Base-by-base conservation (phyloP, 306 rosid species). In the Corylus avellana region DNA sequence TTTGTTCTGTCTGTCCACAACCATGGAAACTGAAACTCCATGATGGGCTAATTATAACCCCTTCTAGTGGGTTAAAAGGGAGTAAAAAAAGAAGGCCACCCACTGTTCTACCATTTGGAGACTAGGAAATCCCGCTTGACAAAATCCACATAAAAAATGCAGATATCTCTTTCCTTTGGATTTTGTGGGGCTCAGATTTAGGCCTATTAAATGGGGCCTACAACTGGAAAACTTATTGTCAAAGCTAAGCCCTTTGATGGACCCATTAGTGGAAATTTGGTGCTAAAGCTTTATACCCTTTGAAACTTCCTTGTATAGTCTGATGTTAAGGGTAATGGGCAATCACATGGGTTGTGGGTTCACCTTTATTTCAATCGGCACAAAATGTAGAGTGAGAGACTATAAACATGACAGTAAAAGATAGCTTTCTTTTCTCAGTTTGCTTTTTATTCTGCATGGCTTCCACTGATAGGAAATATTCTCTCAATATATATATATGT, bases 141-240 rank as follows among this genome's bases (percentile, higher is more conserved):
- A 77, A 78, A 81, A 90, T 86, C 88, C 85, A 73, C 94, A 87
- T 81, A 66, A 87, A 89, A 85, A 80, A 79, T 82, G 61, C 84
- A 76, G 79, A 86, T 85, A 87, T 92, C 90, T 92, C 93, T 90
- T 89, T 92, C 94, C 87, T 80, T 81, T 79, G 85, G 97, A 92
- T 92, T 87, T 92, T 89, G 94, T 90, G 93, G 96, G 93, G 90
- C 79, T 82, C 77, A 79, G 61, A 76, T 75, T 85, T 64, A 83
- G 77, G 82, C 42, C 56, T 80, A 77, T 88, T 72, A 53, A 8
- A 78, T 72, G 89, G 89, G 93, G 73, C 87, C 76, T 63, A 84
- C 82, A 66, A 20, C 76, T 79, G 77, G 87, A 84, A 92, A 88
- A 86, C 97, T 87, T 90, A 80, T 84, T 85, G 75, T 79, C 84